Evolutionary conservation across 2,329 filamentous ascomycete species (phyloP), one percentile per base, ranked within the genome.

Genomic region (Pyricularia sp.): DNA sequence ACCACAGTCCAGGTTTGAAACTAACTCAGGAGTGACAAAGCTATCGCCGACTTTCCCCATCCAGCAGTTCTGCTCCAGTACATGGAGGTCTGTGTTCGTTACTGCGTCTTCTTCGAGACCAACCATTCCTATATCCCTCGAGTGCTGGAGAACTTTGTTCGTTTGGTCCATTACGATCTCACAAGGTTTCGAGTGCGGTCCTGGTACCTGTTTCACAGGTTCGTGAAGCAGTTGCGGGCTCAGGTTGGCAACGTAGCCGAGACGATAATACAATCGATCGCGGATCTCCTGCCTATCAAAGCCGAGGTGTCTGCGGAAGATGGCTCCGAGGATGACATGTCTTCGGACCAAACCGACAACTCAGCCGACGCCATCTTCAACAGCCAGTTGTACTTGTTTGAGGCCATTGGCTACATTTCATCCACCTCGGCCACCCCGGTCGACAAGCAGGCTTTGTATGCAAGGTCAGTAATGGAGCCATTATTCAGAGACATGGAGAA

Each of bases 71-170:
- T 97, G 72, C 84, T 99, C 26, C 93, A 97, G 79, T 99, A 97
- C 76, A 97, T 99, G 94, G 95, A 99, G 78, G 97, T 97, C 50
- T 97, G 94, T 78, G 94, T 97, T 69, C 90, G 95, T 67, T 99
- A 99, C 79, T 92, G 90, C 77, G 87, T 89, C 31, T 97, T 97
- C 78, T 98, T 99, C 77, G 94, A 98, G 76, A 88, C 88, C 69
- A 92, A 97, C 75, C 85, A 89, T 33, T 84, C 90, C 26, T 89
- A 92, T 70, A 96, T 98, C 66, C 92, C 92, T 1, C 90, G 90
- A 72, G 93, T 95, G 0, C 84, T 99, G 61, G 93, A 97, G 75
- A 93, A 91, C 76, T 98, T 99, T 78, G 92, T 99, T 64, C 88
- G 90, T 14, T 86, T 97, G 65, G 92, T 95, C 3, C 96, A 98